A percentile compares a stretch with the other conserved stretches of the same genome.
Conservation (phyloP, 1,284 basidiomycete genomes). For the Boletus sp. region DNA sequence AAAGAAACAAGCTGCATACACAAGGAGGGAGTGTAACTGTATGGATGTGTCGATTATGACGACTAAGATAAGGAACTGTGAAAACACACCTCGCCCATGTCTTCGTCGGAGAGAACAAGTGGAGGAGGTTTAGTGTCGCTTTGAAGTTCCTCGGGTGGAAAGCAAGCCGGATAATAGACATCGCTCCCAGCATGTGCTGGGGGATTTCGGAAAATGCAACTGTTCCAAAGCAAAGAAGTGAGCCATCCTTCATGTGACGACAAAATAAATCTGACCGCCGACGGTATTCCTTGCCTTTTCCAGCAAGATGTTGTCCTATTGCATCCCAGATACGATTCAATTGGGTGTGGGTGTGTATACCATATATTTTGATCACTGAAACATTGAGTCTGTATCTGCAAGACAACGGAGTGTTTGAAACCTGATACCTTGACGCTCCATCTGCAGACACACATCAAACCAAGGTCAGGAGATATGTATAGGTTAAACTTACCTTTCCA, state of each 20-base stretch:
- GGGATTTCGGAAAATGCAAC: slow-evolving; percentile 43
- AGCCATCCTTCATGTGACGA: not conserved
- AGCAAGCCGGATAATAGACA: slow-evolving; percentile 42
- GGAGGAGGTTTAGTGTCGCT: not conserved
- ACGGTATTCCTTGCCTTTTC: slow-evolving; percentile 53
- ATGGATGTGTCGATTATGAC: slow-evolving; percentile 11
- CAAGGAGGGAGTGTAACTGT: slow-evolving; percentile 53
- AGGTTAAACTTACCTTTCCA: slow-evolving; percentile 38
- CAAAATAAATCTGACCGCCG: slow-evolving; percentile 34
- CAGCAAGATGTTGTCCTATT: slow-evolving; percentile 47
- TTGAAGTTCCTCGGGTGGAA: slow-evolving; percentile 32
- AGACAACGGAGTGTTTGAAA: not conserved
- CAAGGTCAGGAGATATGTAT: not conserved
- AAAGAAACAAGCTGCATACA: slow-evolving; percentile 39
- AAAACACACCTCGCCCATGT: slow-evolving; percentile 23
- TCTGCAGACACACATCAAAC: slow-evolving; percentile 29
- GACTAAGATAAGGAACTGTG: not conserved
- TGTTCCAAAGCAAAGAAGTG: slow-evolving; percentile 17
- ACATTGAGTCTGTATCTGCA: not conserved
- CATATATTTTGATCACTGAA: slow-evolving; percentile 58
- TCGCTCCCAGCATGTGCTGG: slow-evolving; percentile 39
- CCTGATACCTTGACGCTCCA: slow-evolving; percentile 50
- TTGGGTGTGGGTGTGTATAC: slow-evolving; percentile 60
- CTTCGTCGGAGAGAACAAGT: slow-evolving; percentile 20
- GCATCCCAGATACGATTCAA: slow-evolving; percentile 57